phyloP scores from a whole-genome alignment of 2,329 filamentous ascomycete species.

The Penicillium janthinellum region DNA sequence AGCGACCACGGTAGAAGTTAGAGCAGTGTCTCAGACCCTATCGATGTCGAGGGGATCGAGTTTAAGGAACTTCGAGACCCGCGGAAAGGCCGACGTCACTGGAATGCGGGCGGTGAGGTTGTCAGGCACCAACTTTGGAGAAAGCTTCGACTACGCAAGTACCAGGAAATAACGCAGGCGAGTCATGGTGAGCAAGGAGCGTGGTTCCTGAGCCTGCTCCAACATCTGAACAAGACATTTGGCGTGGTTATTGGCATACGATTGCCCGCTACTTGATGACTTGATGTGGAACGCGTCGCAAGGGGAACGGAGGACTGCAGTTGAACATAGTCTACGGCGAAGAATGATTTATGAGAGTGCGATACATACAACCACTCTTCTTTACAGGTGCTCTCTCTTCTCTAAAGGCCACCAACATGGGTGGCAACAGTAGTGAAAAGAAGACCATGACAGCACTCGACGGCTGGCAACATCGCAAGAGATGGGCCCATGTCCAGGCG shows the following conservation, averaged over 20 bases:
- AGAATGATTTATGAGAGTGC: no score
- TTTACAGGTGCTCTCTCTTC: slow-evolving; percentile 29
- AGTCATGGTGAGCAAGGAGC: neutral
- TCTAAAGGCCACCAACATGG: slow-evolving; percentile 41
- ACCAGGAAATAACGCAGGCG: neutral
- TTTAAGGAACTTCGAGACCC: slow-evolving; percentile 1
- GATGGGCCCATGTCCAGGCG: neutral
- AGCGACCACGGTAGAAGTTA: neutral
- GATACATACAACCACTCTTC: neutral
- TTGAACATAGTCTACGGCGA: no score
- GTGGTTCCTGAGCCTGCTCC: neutral
- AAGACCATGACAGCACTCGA: slow-evolving; percentile 28
- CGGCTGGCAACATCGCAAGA: neutral
- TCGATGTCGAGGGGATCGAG: neutral
- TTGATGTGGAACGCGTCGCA: neutral
- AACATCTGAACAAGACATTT: neutral
- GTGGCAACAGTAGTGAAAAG: slow-evolving; percentile 43
- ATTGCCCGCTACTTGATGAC: neutral
- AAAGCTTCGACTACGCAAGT: neutral
- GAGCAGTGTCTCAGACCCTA: neutral
- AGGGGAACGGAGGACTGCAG: neutral
- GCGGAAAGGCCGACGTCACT: slow-evolving; percentile 28
- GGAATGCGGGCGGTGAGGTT: slow-evolving; percentile 14
- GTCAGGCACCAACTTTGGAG: slow-evolving; percentile 7
- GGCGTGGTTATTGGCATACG: neutral